These are phyloP conservation scores for Clavariopsis aquatica DNA, from an alignment of 495 filamentous ascomycete genomes.

Conservation along the genomic window DNA sequence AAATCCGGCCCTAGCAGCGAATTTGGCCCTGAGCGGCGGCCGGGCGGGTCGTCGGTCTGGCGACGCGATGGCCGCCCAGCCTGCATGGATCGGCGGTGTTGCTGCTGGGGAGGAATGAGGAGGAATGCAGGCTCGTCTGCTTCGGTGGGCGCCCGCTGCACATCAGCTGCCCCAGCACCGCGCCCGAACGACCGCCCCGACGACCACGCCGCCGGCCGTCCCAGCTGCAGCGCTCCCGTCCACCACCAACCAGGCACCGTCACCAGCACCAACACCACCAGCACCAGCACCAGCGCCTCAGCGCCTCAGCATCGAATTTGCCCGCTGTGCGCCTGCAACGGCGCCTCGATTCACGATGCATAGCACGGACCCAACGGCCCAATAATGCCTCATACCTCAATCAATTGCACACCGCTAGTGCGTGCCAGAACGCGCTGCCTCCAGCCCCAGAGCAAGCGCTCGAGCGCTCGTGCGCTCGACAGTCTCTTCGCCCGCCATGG, in stretches of 20 bases:
- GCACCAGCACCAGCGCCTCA: no score
- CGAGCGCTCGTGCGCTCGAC: no score
- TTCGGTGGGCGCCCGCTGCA: conserved; percentile 11
- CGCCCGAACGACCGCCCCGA: neutral
- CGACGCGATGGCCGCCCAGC: neutral
- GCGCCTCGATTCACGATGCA: conserved; percentile 9
- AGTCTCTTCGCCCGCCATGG: no score
- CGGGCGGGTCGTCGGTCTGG: conserved; percentile 10
- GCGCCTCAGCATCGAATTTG: neutral
- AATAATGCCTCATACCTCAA: conserved; percentile 9
- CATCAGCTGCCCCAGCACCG: no score
- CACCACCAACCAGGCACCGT: neutral
- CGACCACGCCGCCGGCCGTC: neutral
- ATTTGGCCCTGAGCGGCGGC: conserved; percentile 2
- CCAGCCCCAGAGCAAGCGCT: no score
- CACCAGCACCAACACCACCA: no score
- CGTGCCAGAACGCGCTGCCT: no score
- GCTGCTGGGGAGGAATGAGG: neutral
- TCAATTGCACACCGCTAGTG: conserved; percentile 1
- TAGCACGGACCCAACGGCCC: neutral
- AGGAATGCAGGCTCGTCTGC: neutral
- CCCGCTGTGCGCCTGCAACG: neutral
- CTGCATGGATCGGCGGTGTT: neutral
- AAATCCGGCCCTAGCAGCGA: neutral
- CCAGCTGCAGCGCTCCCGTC: no score